phyloP scores from a whole-genome alignment of 2,329 filamentous ascomycete genomes.

The Tolypocladium ovalisporum region DNA sequence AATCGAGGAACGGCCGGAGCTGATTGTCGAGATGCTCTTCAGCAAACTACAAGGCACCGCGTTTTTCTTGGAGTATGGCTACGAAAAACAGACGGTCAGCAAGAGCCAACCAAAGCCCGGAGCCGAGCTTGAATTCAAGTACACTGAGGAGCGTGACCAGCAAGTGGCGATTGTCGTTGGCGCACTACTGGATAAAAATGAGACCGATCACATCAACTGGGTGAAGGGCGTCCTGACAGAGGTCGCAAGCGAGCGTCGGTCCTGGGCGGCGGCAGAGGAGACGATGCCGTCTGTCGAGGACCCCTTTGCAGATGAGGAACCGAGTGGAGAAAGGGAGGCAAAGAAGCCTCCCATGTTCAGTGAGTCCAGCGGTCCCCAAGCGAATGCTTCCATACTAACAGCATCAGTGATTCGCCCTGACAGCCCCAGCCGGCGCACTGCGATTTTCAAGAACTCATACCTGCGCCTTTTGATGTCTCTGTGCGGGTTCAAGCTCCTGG shows the following conservation, averaged over 20 bases:
- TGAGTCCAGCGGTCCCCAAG: conserved; percentile 11
- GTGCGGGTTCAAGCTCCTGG: conserved; percentile 54
- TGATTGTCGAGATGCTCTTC: conserved; percentile 88
- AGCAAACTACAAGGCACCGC: conserved; percentile 78
- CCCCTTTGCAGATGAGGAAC: conserved; percentile 20
- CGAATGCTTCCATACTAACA: conserved; percentile 16
- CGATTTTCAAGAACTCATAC: conserved; percentile 83
- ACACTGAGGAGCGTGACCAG: conserved; percentile 53
- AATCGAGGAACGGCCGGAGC: conserved; percentile 71
- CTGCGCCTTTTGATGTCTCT: conserved; percentile 76
- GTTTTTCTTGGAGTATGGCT: conserved; percentile 83
- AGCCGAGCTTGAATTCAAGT: conserved; percentile 74
- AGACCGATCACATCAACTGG: conserved; percentile 70
- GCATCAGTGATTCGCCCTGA: conserved; percentile 48
- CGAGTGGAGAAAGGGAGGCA: conserved; percentile 12
- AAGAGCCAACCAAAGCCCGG: conserved; percentile 54
- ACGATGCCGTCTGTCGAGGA: conserved; percentile 36
- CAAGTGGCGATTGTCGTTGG: conserved; percentile 74
- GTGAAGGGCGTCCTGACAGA: conserved; percentile 59
- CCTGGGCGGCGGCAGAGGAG: conserved; percentile 65
- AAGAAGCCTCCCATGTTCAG: conserved; percentile 21
- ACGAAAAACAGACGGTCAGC: conserved; percentile 69
- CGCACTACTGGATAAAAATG: conserved; percentile 68
- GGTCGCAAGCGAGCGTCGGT: conserved; percentile 61
- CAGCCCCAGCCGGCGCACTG: conserved; percentile 53